Evolutionary conservation across 179 eudicot species (phyloP).

Genomic region (Beta macrorhiza): DNA sequence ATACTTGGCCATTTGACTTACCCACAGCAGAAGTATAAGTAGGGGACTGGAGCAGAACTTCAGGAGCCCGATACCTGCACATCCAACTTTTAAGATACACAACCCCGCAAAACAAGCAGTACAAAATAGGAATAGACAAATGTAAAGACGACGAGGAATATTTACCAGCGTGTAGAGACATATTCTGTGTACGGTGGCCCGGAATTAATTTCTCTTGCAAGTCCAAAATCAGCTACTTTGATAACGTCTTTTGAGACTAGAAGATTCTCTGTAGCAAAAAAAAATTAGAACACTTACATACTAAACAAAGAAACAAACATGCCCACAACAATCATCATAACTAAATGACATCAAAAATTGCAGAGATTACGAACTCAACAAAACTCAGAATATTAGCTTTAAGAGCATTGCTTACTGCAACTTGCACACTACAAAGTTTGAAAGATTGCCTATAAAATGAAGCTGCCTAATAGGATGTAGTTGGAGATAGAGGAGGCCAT

Average conservation of each 20-base stretch:
- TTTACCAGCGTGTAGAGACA: slow-evolving; percentile 91
- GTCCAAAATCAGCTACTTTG: slow-evolving; percentile 94
- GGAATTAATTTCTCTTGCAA: slow-evolving; percentile 75
- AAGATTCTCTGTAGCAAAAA: slow-evolving; percentile 58
- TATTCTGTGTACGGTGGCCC: slow-evolving; percentile 83
- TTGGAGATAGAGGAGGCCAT: too few species aligned
- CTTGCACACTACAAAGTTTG: neutral
- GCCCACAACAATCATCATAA: neutral
- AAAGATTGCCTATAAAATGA: neutral
- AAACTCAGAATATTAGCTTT: neutral
- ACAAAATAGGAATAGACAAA: neutral
- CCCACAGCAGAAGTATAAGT: slow-evolving; percentile 89
- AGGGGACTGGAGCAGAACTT: slow-evolving; percentile 89
- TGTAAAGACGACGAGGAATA: neutral
- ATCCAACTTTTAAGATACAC: slow-evolving; percentile 13
- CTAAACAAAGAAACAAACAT: neutral
- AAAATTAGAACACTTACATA: neutral
- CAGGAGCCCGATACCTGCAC: slow-evolving; percentile 98
- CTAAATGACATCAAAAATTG: neutral
- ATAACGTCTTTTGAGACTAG: slow-evolving; percentile 67
- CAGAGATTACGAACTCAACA: neutral
- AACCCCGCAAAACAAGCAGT: neutral
- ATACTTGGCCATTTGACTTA: slow-evolving; percentile 36
- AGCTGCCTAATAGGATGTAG: neutral
- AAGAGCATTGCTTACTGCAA: neutral